phyloP scores from a whole-genome alignment of 176 grass and related monocot genomes.

The Typha latifolia region DNA sequence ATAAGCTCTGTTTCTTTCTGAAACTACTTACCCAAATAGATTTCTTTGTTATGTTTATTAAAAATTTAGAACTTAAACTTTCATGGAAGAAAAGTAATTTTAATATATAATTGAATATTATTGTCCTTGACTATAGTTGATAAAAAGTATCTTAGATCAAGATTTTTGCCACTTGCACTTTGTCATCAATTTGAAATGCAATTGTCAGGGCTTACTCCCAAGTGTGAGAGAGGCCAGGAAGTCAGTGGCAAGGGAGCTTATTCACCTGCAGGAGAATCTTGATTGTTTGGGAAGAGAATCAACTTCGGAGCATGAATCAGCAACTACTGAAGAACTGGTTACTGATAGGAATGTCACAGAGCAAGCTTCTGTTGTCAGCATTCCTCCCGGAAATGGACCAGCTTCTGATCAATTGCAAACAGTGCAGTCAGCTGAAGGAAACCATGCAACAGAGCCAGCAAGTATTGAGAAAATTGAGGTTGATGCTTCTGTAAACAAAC shows the following conservation, averaged over 20 bases:
- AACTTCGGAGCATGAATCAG: constrained; percentile 5
- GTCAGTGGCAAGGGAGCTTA: constrained; percentile 50
- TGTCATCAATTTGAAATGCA: neutral
- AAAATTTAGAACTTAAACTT: too few relatives aligned
- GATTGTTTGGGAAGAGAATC: constrained; percentile 32
- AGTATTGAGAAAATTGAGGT: neutral
- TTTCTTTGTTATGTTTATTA: too few relatives aligned
- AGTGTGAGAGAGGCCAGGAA: constrained; percentile 63
- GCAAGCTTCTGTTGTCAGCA: neutral
- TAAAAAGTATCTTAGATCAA: neutral
- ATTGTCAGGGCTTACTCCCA: constrained; percentile 44
- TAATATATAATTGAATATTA: too few relatives aligned
- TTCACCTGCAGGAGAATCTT: constrained; percentile 64
- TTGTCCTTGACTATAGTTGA: too few relatives aligned
- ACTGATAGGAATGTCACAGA: neutral
- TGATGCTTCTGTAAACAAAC: constrained; percentile 2
- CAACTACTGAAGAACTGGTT: constrained; percentile 7
- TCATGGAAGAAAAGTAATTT: too few relatives aligned
- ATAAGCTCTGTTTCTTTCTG: too few relatives aligned
- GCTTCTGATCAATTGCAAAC: constrained; percentile 7
- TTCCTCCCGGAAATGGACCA: constrained; percentile 11
- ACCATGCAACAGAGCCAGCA: neutral
- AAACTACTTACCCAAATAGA: too few relatives aligned
- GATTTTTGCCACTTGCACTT: neutral
- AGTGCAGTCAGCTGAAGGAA: neutral